These are phyloP conservation scores for Aspergillus saccharolyticus DNA, from an alignment of 495 filamentous ascomycete genomes.

Conservation along the genomic window DNA sequence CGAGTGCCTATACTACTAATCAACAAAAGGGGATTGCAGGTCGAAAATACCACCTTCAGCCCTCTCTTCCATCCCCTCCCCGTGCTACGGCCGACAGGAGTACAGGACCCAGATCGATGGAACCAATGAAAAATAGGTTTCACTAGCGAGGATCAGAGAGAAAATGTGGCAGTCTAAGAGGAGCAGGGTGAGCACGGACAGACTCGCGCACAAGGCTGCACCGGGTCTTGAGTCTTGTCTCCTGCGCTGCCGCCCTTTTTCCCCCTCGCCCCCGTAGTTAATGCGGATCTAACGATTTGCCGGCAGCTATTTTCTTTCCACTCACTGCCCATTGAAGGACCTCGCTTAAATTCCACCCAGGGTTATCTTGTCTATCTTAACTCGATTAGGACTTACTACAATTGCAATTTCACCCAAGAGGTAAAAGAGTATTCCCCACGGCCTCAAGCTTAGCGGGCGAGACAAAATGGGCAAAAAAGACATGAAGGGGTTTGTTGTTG, in stretches of 20 bases:
- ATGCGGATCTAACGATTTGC: constrained; percentile 15
- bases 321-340: not conserved
- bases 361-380: not conserved
- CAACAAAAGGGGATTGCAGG: too few relatives aligned
- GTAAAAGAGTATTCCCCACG: not conserved
- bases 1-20: too few relatives aligned
- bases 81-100: constrained; percentile 1
- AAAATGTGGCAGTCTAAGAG: not conserved
- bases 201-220: constrained; percentile 12
- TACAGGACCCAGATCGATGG: constrained; percentile 9
- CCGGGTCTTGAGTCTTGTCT: constrained; percentile 2
- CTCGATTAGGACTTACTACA: not conserved
- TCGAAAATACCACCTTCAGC: not conserved
- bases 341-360: not conserved
- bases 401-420: not conserved
- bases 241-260: not conserved
- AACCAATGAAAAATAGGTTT: constrained; percentile 6
- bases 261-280: constrained; percentile 5
- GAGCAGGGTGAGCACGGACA: constrained; percentile 11
- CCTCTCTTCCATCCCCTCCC: not conserved
- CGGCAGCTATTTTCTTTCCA: not conserved
- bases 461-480: not conserved
- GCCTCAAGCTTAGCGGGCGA: not conserved
- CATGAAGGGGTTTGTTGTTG: not conserved
- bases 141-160: constrained; percentile 1